Evolutionary conservation across 495 filamentous ascomycete species (phyloP).

Genomic region (Tuber microsphaerosporum): DNA sequence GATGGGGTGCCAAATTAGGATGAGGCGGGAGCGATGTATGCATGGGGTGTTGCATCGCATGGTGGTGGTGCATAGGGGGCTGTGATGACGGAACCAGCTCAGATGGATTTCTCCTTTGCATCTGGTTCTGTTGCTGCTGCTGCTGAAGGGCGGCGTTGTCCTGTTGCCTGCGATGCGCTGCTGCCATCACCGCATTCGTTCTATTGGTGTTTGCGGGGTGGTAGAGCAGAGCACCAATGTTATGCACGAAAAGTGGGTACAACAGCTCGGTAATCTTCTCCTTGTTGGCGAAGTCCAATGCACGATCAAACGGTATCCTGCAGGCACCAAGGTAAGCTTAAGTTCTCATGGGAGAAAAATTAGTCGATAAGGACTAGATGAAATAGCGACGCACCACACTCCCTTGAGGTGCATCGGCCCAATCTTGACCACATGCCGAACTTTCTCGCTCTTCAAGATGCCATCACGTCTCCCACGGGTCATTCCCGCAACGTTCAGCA

Average conservation of each 20-base stretch:
- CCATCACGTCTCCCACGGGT: constrained; percentile 91
- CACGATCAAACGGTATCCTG: constrained; percentile 96
- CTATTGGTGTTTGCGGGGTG: constrained; percentile 81
- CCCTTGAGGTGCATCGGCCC: constrained; percentile 98
- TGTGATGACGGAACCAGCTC: constrained; percentile 53
- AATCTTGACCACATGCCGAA: constrained; percentile 95
- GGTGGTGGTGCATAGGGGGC: constrained; percentile 71
- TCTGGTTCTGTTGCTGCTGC: constrained; percentile 45
- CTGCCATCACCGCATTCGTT: constrained; percentile 79
- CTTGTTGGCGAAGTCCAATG: constrained; percentile 96
- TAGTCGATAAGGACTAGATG: constrained; percentile 16
- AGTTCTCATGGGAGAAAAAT: constrained; percentile 18
- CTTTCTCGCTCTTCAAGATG: constrained; percentile 95
- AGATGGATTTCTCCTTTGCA: constrained; percentile 29
- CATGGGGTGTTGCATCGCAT: constrained; percentile 65
- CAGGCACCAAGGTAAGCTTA: constrained; percentile 28
- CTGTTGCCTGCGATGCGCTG: constrained; percentile 65
- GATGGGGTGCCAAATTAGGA: constrained; percentile 49
- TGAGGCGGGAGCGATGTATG: constrained; percentile 60
- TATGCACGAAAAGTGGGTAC: constrained; percentile 95
- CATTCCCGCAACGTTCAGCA: constrained; percentile 97
- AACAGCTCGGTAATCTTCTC: constrained; percentile 95
- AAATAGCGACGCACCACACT: constrained; percentile 68
- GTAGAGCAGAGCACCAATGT: constrained; percentile 89
- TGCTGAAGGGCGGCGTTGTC: constrained; percentile 47